Evolutionary conservation across 169 alveolate species (phyloP).

Genomic region (Plasmodium coatneyi): DNA sequence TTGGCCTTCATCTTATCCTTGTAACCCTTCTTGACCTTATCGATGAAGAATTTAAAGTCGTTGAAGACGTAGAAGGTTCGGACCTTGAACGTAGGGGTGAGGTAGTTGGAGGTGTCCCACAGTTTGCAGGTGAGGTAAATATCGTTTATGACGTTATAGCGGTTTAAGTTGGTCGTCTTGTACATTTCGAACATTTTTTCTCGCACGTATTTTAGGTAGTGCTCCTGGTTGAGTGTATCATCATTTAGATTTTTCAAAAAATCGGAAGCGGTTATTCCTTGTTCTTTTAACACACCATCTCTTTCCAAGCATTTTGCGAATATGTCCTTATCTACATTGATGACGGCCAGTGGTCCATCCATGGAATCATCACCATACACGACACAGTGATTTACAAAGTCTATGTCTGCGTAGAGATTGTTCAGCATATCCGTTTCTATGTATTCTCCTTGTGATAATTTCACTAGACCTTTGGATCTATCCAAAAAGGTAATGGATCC

Average conservation of each 20-base stretch:
- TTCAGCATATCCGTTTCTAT: slow-evolving; percentile 79
- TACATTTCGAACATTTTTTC: slow-evolving; percentile 24
- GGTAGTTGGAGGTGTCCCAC: slow-evolving; percentile 44
- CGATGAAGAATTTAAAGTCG: slow-evolving; percentile 26
- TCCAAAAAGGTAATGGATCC: slow-evolving; percentile 94
- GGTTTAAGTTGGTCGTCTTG: slow-evolving; percentile 27
- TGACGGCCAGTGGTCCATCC: slow-evolving; percentile 55
- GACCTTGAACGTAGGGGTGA: slow-evolving; percentile 51
- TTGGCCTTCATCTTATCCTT: neutral
- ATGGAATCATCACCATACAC: slow-evolving; percentile 72
- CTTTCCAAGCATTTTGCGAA: slow-evolving; percentile 1
- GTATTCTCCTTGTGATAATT: slow-evolving; percentile 96
- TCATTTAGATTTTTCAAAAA: slow-evolving; percentile 7
- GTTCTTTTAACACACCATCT: slow-evolving; percentile 10
- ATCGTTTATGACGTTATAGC: slow-evolving; percentile 19
- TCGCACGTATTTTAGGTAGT: slow-evolving; percentile 25
- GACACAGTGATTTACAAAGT: slow-evolving; percentile 34
- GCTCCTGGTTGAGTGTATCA: neutral
- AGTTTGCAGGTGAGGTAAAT: slow-evolving; percentile 17
- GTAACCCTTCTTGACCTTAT: neutral
- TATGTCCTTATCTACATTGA: slow-evolving; percentile 26
- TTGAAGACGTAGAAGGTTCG: slow-evolving; percentile 15
- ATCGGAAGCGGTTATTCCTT: neutral
- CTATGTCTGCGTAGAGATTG: slow-evolving; percentile 20
- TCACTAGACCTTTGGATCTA: slow-evolving; percentile 94